These are phyloP conservation scores for Sporisorium scitamineum DNA, from an alignment of 1,284 basidiomycete species.

Conservation along the genomic window DNA sequence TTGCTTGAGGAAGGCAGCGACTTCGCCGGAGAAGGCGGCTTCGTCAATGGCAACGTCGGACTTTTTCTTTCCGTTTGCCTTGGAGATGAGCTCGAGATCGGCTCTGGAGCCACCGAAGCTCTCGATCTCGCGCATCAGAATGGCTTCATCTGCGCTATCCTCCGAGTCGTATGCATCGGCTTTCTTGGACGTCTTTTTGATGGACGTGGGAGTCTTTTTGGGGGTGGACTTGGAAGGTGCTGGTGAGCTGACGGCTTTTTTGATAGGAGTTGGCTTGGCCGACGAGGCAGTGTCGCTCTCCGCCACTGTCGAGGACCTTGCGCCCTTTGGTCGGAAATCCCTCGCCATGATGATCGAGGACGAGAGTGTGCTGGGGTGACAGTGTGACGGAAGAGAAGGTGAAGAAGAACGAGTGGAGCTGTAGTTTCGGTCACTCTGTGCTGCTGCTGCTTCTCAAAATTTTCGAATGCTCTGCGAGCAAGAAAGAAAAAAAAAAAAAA, in stretches of 20 bases:
- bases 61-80: slow-evolving; percentile 38
- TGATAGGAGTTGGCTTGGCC: slow-evolving; percentile 27
- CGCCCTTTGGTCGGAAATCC: slow-evolving; percentile 57
- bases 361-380: slow-evolving; percentile 4
- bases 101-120: slow-evolving; percentile 45
- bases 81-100: slow-evolving; percentile 48
- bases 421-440: not conserved
- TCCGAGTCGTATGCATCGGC: slow-evolving; percentile 40
- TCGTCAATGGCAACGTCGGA: slow-evolving; percentile 36
- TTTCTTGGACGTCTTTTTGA: slow-evolving; percentile 23
- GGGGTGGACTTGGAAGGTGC: slow-evolving; percentile 10
- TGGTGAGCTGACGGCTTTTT: slow-evolving; percentile 12
- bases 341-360: slow-evolving; percentile 50
- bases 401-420: not conserved
- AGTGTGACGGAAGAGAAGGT: not conserved
- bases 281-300: slow-evolving; percentile 6
- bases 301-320: slow-evolving; percentile 11
- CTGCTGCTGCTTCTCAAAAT: slow-evolving; percentile 16
- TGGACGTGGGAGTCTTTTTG: slow-evolving; percentile 14
- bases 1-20: slow-evolving; percentile 45
- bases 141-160: slow-evolving; percentile 47
- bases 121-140: slow-evolving; percentile 46
- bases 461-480: slow-evolving; percentile 11
- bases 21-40: slow-evolving; percentile 33
- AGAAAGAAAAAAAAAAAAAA: slow-evolving; percentile 3